phyloP scores from a whole-genome alignment of 1,284 basidiomycete genomes.

The Puccinia coronata region DNA sequence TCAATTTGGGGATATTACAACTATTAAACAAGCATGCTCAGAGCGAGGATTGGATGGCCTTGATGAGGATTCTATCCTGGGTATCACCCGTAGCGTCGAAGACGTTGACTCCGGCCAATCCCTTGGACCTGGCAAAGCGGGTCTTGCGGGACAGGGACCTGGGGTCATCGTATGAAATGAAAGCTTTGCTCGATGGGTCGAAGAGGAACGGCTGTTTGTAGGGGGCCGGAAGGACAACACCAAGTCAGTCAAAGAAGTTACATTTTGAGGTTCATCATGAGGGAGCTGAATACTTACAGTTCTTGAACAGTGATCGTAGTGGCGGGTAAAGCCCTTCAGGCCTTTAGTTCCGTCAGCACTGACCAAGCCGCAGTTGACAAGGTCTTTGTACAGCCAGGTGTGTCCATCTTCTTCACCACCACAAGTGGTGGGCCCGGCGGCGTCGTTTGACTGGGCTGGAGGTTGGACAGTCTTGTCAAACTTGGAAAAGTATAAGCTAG shows the following conservation, averaged over 20 bases:
- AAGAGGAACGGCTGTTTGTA: conserved; percentile 48
- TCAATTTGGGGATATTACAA: background rate
- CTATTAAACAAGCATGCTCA: background rate
- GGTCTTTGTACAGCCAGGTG: conserved; percentile 38
- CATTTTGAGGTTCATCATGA: background rate
- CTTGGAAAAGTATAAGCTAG: conserved; percentile 31
- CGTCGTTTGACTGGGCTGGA: background rate
- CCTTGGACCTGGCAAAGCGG: conserved; percentile 12
- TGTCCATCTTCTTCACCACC: conserved; percentile 18
- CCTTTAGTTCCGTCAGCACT: conserved; percentile 21
- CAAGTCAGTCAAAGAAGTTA: background rate
- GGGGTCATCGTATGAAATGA: conserved; percentile 48
- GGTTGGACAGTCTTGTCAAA: conserved; percentile 32
- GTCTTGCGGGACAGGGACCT: conserved; percentile 41
- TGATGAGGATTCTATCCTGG: conserved; percentile 31
- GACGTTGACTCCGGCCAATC: conserved; percentile 45
- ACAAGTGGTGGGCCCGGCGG: conserved; percentile 13
- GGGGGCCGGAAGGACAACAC: background rate
- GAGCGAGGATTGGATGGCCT: conserved; percentile 37
- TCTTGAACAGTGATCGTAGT: conserved; percentile 45
- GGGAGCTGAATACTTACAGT: conserved; percentile 15
- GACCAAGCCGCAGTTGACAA: conserved; percentile 29
- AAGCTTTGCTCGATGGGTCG: conserved; percentile 21
- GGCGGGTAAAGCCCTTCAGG: conserved; percentile 36
- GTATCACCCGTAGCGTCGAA: conserved; percentile 49